phyloP scores from a whole-genome alignment of 2,329 filamentous ascomycete species.

The Aspergillus cejpii region DNA sequence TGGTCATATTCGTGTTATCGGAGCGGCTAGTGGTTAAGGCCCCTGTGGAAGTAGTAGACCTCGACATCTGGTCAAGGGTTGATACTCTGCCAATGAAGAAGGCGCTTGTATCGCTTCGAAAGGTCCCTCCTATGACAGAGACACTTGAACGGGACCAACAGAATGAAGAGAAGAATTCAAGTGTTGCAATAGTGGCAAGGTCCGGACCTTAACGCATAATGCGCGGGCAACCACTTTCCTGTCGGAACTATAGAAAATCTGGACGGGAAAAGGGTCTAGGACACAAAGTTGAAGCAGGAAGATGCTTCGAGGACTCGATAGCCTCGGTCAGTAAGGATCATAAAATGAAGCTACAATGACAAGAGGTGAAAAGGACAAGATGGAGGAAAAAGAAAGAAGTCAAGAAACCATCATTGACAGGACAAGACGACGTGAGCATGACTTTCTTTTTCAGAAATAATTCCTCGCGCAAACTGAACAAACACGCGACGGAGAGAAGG shows the following conservation, averaged over 20 bases:
- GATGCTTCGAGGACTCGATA: neutral
- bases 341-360: neutral
- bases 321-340: neutral
- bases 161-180: neutral
- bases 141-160: neutral
- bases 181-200: neutral
- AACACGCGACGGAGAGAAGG: conserved; percentile 6
- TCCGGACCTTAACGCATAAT: neutral
- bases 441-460: conserved; percentile 10
- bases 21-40: conserved; percentile 7
- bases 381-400: conserved; percentile 1
- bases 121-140: neutral
- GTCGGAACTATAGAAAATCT: neutral
- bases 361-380: neutral
- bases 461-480: conserved; percentile 15
- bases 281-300: neutral
- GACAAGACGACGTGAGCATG: conserved; percentile 11
- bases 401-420: neutral
- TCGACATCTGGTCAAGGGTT: conserved; percentile 12
- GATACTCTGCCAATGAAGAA: neutral
- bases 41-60: conserved; percentile 8
- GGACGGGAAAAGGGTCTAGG: neutral
- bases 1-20: conserved; percentile 7
- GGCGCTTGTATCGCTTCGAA: neutral
- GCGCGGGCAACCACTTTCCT: neutral